Conservation (phyloP, 75 land plant genomes). For the Selaginella moellendorffii region DNA sequence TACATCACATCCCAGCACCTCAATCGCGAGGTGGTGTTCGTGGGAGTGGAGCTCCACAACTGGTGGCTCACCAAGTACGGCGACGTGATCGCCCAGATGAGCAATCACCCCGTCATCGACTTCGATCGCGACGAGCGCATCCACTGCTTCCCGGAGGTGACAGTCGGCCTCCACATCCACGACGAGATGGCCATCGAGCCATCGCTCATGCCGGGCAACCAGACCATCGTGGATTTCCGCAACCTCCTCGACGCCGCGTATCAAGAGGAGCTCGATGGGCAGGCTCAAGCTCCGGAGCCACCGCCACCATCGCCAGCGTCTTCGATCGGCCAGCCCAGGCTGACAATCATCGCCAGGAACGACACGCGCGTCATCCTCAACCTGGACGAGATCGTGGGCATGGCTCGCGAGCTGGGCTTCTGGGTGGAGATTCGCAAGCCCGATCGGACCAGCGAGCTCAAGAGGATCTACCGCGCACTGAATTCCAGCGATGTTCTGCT, state of each 20-base stretch:
- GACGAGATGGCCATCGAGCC: constrained; percentile 31
- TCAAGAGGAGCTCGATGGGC: constrained; percentile 7
- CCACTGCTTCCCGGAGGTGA: constrained; percentile 39
- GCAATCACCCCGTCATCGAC: constrained; percentile 21
- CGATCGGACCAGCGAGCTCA: constrained; percentile 15
- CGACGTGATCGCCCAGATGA: constrained; percentile 23
- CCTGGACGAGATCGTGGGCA: constrained; percentile 21
- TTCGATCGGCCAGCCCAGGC: constrained; percentile 11
- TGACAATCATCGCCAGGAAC: constrained; percentile 28
- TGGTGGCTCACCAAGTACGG: constrained; percentile 43
- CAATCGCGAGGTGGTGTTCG: constrained; percentile 22
- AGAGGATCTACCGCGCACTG: constrained; percentile 20
- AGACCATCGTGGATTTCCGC: constrained; percentile 18
- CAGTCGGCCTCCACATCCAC: constrained; percentile 31
- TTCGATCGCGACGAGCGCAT: constrained; percentile 21
- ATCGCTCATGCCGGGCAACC: constrained; percentile 7
- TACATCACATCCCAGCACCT: constrained; percentile 28
- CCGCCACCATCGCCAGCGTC: neutral
- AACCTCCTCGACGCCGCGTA: constrained; percentile 13
- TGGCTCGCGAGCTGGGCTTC: constrained; percentile 36
- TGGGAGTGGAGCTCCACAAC: constrained; percentile 17
- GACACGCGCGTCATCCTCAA: constrained; percentile 27
- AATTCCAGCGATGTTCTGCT: constrained; percentile 36
- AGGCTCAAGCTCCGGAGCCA: neutral
- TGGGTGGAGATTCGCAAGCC: constrained; percentile 20